These are phyloP conservation scores for Saraca asoca DNA, from an alignment of 331 rosid species.

Conservation along the genomic window DNA sequence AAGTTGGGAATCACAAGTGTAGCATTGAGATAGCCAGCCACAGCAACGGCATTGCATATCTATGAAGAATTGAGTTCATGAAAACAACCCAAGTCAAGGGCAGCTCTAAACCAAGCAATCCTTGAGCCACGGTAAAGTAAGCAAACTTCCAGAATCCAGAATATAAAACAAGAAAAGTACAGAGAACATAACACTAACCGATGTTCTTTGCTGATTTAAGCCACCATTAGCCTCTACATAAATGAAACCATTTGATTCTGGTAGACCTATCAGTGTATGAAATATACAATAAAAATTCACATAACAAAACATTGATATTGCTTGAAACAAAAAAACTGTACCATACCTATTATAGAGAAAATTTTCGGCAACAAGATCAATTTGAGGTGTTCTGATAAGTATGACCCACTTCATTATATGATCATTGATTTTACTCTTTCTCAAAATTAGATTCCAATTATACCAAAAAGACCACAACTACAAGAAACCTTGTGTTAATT, in stretches of 20 bases:
- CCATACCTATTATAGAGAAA: background rate
- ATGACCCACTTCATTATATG: no score
- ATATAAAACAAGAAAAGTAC: slow-evolving; percentile 22
- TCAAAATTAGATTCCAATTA: no score
- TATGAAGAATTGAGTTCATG: slow-evolving; percentile 40
- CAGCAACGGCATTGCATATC: slow-evolving; percentile 99
- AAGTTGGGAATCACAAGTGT: slow-evolving; percentile 95
- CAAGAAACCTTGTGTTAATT: background rate
- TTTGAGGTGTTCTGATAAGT: background rate
- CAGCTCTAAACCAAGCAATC: slow-evolving; percentile 23
- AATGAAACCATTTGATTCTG: slow-evolving; percentile 93
- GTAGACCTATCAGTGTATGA: slow-evolving; percentile 52
- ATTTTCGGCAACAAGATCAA: slow-evolving; percentile 20
- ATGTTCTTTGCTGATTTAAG: slow-evolving; percentile 93
- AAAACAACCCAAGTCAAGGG: slow-evolving; percentile 18
- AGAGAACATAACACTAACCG: slow-evolving; percentile 55
- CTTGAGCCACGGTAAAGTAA: slow-evolving; percentile 19
- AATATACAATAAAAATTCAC: slow-evolving; percentile 15
- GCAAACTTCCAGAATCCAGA: slow-evolving; percentile 22
- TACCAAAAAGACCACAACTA: no score
- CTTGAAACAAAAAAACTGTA: slow-evolving; percentile 7
- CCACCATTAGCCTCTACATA: slow-evolving; percentile 98
- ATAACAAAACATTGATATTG: background rate
- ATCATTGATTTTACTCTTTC: no score
- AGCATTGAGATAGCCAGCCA: slow-evolving; percentile 97